Conservation (phyloP, 345 rosid genomes). For the Physaria fendleri region DNA sequence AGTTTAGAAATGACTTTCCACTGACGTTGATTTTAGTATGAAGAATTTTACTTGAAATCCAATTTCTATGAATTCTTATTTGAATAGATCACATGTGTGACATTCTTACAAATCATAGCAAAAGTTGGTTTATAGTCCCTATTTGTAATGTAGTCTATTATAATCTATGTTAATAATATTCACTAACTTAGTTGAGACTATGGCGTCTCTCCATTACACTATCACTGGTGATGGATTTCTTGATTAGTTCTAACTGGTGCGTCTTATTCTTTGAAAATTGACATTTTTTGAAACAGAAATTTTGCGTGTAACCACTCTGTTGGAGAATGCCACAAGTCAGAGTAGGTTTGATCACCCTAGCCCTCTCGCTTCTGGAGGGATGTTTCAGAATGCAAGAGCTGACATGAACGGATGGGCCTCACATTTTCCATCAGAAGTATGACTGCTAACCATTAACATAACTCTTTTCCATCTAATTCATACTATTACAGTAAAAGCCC, state of each 20-base stretch:
- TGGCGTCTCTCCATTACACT: conserved; percentile 51
- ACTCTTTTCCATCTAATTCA: no score
- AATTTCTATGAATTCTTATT: neutral
- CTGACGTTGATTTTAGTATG: neutral
- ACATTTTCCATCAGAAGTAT: no score
- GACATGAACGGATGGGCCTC: no score
- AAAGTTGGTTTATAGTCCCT: conserved; percentile 4
- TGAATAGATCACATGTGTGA: conserved; percentile 8
- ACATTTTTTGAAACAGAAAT: conserved; percentile 99
- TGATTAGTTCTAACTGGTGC: conserved; percentile 89
- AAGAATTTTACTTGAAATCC: neutral
- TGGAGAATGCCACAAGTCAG: no score
- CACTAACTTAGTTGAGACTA: conserved; percentile 49
- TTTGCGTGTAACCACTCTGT: no score
- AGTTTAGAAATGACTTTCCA: conserved; percentile 1
- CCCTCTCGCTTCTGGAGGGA: no score
- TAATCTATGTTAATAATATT: conserved; percentile 19
- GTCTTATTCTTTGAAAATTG: conserved; percentile 94
- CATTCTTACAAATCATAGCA: conserved; percentile 4
- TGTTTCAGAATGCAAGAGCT: conserved; percentile 99
- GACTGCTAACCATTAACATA: no score
- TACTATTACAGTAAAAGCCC: conserved; percentile 35
- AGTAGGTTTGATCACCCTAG: conserved; percentile 65
- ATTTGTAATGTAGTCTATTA: conserved; percentile 14
- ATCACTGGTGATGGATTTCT: conserved; percentile 58